Percentiles rank a stretch among this genome's conserved stretches.
Conservation (phyloP, 177 flowering plant species). For the Vitis hybrid region DNA sequence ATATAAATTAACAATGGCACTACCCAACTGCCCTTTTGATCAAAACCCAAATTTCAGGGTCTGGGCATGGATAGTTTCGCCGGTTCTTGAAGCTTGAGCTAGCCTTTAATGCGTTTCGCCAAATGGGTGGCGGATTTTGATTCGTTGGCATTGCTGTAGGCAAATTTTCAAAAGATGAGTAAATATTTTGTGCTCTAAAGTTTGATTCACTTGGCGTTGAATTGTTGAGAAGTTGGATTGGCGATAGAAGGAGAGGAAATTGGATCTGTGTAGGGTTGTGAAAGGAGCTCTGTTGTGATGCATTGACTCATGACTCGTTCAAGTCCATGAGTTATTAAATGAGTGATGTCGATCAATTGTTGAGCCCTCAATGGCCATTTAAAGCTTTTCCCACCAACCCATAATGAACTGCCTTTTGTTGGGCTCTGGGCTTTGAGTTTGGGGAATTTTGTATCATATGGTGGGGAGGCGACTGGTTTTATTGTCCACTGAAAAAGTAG, state of each 20-base stretch:
- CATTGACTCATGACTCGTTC: conserved; percentile 4
- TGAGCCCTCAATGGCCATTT: no score
- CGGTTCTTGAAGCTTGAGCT: conserved; percentile 21
- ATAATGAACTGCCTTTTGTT: no score
- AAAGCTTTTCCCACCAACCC: no score
- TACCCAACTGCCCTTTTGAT: conserved; percentile 50
- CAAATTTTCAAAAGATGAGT: conserved; percentile 35
- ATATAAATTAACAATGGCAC: conserved; percentile 68
- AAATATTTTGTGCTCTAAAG: conserved; percentile 15
- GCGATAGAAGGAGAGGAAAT: background rate
- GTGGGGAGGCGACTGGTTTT: no score
- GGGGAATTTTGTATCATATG: no score
- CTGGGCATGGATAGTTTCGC: conserved; percentile 51
- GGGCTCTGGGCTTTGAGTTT: no score
- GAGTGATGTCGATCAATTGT: no score
- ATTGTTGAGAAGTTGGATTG: conserved; percentile 7
- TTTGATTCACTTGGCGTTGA: background rate
- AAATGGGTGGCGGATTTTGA: conserved; percentile 40
- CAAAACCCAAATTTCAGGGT: conserved; percentile 45
- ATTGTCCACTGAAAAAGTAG: no score
- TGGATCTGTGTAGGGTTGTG: background rate
- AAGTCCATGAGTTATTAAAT: background rate
- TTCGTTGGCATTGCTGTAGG: conserved; percentile 38
- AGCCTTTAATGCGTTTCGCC: conserved; percentile 55
- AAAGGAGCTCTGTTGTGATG: background rate